Base-by-base conservation (phyloP, 2,329 filamentous ascomycete genomes). In the Exophiala lecanii-corni region DNA sequence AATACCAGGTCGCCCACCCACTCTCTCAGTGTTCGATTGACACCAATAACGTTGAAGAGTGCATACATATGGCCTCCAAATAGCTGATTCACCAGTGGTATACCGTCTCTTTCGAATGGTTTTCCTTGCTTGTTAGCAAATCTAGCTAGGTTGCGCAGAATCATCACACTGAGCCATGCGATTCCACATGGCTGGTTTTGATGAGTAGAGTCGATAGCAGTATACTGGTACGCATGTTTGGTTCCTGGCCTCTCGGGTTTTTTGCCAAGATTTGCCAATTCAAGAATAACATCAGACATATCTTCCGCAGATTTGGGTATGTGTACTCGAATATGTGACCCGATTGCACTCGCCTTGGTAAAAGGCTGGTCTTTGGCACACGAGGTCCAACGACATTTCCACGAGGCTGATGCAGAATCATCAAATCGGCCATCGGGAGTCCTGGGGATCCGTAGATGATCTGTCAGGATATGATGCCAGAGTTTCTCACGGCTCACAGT, bases 131-230 rank as follows among this genome's bases (percentile, higher is more conserved):
- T 48, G 40, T 47, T 51, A 3, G 69, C 57, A 45, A 69, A 67
- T 7, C 65, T 57, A 7, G 68, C 65, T 19, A 73, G 58, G 38
- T 73, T 73, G 31, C 69, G 65, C 51, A 73, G 49, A 2, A 73
- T 63, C 34, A 73, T 55, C 5, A 66, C 62, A 19, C 68, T 67
- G 52, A 70, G 70, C 56, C 70, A 71, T 15, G 71, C 65, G 12
- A 71, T 59, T 9, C 70, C 70, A 37, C 63, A 56, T 2, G 70
- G 66, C 25, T 71, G 65, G 9, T 60, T 61, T 26, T 26, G 23
- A 6, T 26, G 23, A 19, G 62, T 59, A 38, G 69, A 64, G 38
- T 70, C 9, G 55, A 9, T 58, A 51, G 16, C 61, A 56, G 41
- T 68, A 58, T 46, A 64, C 58, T 21, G 65, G 60, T 34, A 68